phyloP scores from a whole-genome alignment of 805 yeast species.

The Candida jianshihensis region DNA sequence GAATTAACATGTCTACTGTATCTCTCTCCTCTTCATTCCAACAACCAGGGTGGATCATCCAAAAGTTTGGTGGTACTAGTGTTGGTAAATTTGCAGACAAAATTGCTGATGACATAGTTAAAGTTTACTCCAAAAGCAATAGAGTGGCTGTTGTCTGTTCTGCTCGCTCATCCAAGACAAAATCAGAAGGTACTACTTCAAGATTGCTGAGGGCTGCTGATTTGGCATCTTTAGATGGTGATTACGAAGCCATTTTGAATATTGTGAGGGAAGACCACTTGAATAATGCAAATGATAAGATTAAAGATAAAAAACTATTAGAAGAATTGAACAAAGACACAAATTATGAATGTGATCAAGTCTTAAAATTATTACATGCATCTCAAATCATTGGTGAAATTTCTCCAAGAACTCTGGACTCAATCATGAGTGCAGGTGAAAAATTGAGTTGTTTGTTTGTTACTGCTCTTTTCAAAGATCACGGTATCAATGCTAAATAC shows the following conservation, averaged over 20 bases:
- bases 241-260: constrained; percentile 52
- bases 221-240: constrained; percentile 52
- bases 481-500: constrained; percentile 70
- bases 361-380: constrained; percentile 70
- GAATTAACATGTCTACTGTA: constrained; percentile 2
- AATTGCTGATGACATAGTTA: constrained; percentile 80
- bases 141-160: constrained; percentile 93
- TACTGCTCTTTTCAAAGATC: constrained; percentile 77
- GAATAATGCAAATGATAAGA: constrained; percentile 53
- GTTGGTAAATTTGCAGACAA: constrained; percentile 90
- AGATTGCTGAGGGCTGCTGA: constrained; percentile 83
- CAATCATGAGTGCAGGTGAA: constrained; percentile 91
- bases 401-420: constrained; percentile 78
- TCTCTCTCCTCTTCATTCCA: constrained; percentile 12
- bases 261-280: constrained; percentile 74
- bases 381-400: constrained; percentile 90
- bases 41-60: constrained; percentile 60
- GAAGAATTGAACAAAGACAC: constrained; percentile 52
- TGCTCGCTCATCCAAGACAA: constrained; percentile 86
- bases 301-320: constrained; percentile 40
- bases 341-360: constrained; percentile 56
- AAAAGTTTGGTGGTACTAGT: constrained; percentile 95
- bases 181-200: constrained; percentile 93
- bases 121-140: constrained; percentile 47
- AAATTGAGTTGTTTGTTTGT: constrained; percentile 84